Evolutionary conservation across 495 filamentous ascomycete genomes (phyloP).

Genomic region (Umbilicaria muhlenbergii): DNA sequence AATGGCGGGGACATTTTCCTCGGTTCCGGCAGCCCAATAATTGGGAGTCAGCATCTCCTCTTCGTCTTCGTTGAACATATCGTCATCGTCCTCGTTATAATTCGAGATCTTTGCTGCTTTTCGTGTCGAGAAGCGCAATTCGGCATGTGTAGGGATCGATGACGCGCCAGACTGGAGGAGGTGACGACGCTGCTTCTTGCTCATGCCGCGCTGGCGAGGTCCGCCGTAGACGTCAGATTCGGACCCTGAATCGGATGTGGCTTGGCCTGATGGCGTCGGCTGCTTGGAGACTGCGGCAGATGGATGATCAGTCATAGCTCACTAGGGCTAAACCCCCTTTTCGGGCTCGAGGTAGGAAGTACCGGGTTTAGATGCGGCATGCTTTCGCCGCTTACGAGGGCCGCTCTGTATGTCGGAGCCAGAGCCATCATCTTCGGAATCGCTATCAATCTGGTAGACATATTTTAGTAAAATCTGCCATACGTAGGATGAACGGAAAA

Average conservation of each 20-base stretch:
- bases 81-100: slow-evolving; percentile 77
- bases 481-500: not conserved
- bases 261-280: slow-evolving; percentile 39
- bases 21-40: slow-evolving; percentile 44
- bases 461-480: slow-evolving; percentile 5
- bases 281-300: slow-evolving; percentile 43
- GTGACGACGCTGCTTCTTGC: slow-evolving; percentile 58
- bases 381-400: slow-evolving; percentile 28
- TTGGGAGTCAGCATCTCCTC: slow-evolving; percentile 40
- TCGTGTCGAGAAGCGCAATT: slow-evolving; percentile 82
- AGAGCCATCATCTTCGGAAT: slow-evolving; percentile 58
- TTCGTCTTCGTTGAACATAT: slow-evolving; percentile 59
- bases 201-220: slow-evolving; percentile 44
- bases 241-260: slow-evolving; percentile 43
- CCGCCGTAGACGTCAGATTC: slow-evolving; percentile 57
- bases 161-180: slow-evolving; percentile 40
- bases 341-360: not conserved
- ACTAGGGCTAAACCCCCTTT: slow-evolving; percentile 4
- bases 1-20: slow-evolving; percentile 62
- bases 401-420: slow-evolving; percentile 39
- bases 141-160: slow-evolving; percentile 39
- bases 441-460: slow-evolving; percentile 47
- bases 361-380: slow-evolving; percentile 19
- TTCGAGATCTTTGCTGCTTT: slow-evolving; percentile 72
- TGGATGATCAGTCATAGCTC: slow-evolving; percentile 2